phyloP scores from a whole-genome alignment of 768 basidiomycete genomes.

The Hemileccinum rubropunctum region DNA sequence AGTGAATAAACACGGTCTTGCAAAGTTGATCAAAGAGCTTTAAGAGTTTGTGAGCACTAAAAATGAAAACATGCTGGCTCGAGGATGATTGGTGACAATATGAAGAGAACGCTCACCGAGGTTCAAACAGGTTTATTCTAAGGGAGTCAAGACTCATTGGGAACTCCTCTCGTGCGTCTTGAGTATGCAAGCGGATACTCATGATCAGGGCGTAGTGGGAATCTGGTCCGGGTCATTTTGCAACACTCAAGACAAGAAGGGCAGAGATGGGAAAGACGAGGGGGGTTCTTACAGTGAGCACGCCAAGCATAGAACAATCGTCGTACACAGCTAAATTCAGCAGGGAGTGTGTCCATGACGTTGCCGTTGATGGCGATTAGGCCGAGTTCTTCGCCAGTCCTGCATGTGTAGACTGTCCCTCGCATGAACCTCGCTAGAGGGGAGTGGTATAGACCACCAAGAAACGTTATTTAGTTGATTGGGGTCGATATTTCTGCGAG shows the following conservation, averaged over 20 bases:
- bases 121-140: conserved; percentile 16
- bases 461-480: conserved; percentile 15
- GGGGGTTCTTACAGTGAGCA: conserved; percentile 16
- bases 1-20: conserved; percentile 32
- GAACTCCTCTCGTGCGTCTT: conserved; percentile 1
- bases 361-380: conserved; percentile 42
- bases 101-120: conserved; percentile 10
- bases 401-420: conserved; percentile 27
- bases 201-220: conserved; percentile 17
- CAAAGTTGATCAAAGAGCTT: conserved; percentile 11
- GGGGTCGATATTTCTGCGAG: conserved; percentile 33
- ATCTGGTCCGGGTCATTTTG: conserved; percentile 11
- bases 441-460: conserved; percentile 9
- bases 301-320: conserved; percentile 16
- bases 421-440: neutral
- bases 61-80: conserved; percentile 16
- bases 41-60: conserved; percentile 21
- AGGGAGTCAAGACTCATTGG: conserved; percentile 15
- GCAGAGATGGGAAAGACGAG: neutral
- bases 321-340: conserved; percentile 44
- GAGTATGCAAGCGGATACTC: neutral
- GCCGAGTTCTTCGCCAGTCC: conserved; percentile 42
- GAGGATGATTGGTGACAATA: neutral
- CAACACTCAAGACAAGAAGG: neutral
- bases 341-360: conserved; percentile 43